These are phyloP conservation scores for Annona cherimola DNA, from an alignment of 164 flowering plant species.

Conservation along the genomic window DNA sequence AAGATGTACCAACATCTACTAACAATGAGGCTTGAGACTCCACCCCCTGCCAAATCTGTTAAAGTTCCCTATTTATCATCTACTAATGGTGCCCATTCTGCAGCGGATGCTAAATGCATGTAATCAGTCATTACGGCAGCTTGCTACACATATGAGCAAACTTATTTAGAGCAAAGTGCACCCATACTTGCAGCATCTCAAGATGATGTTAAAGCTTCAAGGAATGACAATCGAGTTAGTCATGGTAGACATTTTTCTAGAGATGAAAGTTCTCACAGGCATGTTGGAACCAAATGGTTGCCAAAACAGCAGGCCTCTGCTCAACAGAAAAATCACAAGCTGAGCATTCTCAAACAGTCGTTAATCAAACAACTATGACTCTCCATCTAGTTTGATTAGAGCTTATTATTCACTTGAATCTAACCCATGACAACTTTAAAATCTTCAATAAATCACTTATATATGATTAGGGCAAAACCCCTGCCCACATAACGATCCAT, in stretches of 20 bases:
- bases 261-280: conserved; percentile 22
- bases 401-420: too few species aligned
- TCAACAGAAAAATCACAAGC: conserved; percentile 16
- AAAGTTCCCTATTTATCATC: neutral
- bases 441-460: too few species aligned
- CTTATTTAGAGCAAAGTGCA: conserved; percentile 9
- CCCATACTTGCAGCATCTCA: conserved; percentile 8
- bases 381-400: too few species aligned
- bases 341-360: conserved; percentile 24
- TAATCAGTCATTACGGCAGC: conserved; percentile 15
- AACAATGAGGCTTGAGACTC: conserved; percentile 19
- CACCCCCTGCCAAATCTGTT: conserved; percentile 19
- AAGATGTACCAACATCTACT: conserved; percentile 2
- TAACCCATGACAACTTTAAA: too few species aligned
- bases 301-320: conserved; percentile 27
- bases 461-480: too few species aligned
- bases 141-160: neutral
- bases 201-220: conserved; percentile 7
- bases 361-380: conserved; percentile 6
- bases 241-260: conserved; percentile 15
- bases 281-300: conserved; percentile 25
- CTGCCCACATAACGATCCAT: too few species aligned
- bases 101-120: conserved; percentile 7
- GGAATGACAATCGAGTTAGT: conserved; percentile 22
- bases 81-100: neutral